phyloP scores from a whole-genome alignment of 1,139 yeast species.

The Taphrina communis region DNA sequence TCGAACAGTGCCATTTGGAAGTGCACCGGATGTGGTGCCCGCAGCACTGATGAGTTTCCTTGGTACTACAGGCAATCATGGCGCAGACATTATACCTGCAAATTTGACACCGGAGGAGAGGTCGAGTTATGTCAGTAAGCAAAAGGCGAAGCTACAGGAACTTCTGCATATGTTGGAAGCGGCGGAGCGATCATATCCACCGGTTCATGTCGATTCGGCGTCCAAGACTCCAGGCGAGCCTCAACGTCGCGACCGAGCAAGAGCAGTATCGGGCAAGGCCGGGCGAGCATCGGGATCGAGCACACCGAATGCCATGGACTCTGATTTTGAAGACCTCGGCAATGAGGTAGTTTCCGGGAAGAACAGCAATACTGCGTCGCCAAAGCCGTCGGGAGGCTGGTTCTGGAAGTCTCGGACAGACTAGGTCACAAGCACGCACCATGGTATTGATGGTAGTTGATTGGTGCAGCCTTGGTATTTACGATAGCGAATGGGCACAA shows the following conservation, averaged over 20 bases:
- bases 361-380: neutral
- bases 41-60: slow-evolving; percentile 29
- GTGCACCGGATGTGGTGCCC: slow-evolving; percentile 15
- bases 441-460: neutral
- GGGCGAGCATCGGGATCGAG: slow-evolving; percentile 16
- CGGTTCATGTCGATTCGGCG: neutral
- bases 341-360: slow-evolving; percentile 12
- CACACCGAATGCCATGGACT: slow-evolving; percentile 25
- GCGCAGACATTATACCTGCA: slow-evolving; percentile 24
- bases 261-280: neutral
- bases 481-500: slow-evolving; percentile 6
- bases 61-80: neutral
- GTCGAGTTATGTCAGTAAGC: slow-evolving; percentile 22
- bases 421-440: neutral
- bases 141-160: slow-evolving; percentile 24
- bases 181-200: slow-evolving; percentile 24
- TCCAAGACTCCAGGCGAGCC: neutral
- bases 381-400: slow-evolving; percentile 10
- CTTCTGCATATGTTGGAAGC: slow-evolving; percentile 32
- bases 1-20: slow-evolving; percentile 31
- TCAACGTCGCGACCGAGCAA: slow-evolving; percentile 1
- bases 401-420: slow-evolving; percentile 26
- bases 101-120: slow-evolving; percentile 34
- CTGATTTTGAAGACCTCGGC: slow-evolving; percentile 35
- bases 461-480: neutral